Percentiles rank a stretch among this genome's conserved stretches.
Conservation (phyloP, 2,329 filamentous ascomycete genomes). For the Elsinoe batatas region DNA sequence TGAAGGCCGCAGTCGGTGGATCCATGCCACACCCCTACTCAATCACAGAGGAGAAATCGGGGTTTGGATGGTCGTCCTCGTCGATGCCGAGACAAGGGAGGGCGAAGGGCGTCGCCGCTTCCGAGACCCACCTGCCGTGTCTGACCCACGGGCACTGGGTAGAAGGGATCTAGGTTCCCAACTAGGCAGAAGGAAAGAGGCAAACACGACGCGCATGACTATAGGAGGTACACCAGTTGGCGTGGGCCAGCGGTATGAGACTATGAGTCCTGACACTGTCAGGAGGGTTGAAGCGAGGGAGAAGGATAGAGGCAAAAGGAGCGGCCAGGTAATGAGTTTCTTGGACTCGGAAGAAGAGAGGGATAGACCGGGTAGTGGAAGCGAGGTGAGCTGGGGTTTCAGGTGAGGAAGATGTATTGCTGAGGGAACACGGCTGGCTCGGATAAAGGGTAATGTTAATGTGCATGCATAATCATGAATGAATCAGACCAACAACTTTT, state of each 20-base stretch:
- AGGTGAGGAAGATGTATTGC: neutral
- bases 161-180: neutral
- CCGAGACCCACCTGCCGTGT: slow-evolving; percentile 23
- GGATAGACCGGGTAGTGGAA: neutral
- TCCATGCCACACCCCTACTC: slow-evolving; percentile 65
- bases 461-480: no score
- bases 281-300: neutral
- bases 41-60: slow-evolving; percentile 58
- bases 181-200: neutral
- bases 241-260: neutral
- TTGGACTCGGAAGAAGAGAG: slow-evolving; percentile 1
- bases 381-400: neutral
- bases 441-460: no score
- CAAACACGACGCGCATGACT: neutral
- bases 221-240: slow-evolving; percentile 7
- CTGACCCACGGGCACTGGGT: neutral
- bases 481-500: no score
- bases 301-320: neutral
- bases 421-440: neutral
- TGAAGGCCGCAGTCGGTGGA: slow-evolving; percentile 59
- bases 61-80: slow-evolving; percentile 69
- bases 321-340: slow-evolving; percentile 1
- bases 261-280: neutral
- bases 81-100: slow-evolving; percentile 45
- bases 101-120: slow-evolving; percentile 22